Base-by-base conservation (phyloP, 1,284 basidiomycete species). In the Fomitiporia mediterranea region DNA sequence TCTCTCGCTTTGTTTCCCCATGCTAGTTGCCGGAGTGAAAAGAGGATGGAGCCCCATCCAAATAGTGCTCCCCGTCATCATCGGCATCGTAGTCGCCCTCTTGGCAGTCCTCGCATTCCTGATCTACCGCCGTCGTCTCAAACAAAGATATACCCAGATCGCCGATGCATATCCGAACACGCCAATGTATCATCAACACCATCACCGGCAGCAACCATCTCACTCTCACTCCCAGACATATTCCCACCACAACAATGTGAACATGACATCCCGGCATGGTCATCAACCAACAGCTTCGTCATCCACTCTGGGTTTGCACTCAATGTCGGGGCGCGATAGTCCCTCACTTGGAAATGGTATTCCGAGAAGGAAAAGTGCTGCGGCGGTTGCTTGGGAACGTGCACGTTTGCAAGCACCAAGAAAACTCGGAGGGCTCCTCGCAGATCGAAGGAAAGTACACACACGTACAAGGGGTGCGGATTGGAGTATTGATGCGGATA, bases 401-500 rank as follows among this genome's bases (percentile, higher is more conserved):
- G 58, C 58, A 19, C 56, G 46, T n/a, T 32, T 60, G 23, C 34
- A 56, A 15, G 38, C 54, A 9, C 55, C 58, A 11, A 42, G 55
- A 13, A 49, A 51, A 15, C 43, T 60, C 34, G 58, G 58, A 0
- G 53, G 53, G 8, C 44, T 60, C 27, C 19, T 56, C 9, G 27
- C 58, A 5, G 49, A 56, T 23, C 43, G 51, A n/a, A 37, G 23
- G 38, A 40, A 19, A 27, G 58, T 60, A 23, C 58, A 56, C 38
- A 23, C 23, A 15, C 49, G 54, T 19, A 51, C 44, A 19, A 54
- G 58, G 6, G 50, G 38, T 21, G 50, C 43, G 17, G 51, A 53
- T 25, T 60, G 58, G 58, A 55, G 47, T 32, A 60, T 60, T n/a
- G 55, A 56, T 19, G 43, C 43, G 11, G 58, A 59, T 28, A 6